A percentile compares a stretch with the other conserved stretches of the same genome.
Conservation (phyloP, 257 asterid species). For the Penstemon davidsonii region DNA sequence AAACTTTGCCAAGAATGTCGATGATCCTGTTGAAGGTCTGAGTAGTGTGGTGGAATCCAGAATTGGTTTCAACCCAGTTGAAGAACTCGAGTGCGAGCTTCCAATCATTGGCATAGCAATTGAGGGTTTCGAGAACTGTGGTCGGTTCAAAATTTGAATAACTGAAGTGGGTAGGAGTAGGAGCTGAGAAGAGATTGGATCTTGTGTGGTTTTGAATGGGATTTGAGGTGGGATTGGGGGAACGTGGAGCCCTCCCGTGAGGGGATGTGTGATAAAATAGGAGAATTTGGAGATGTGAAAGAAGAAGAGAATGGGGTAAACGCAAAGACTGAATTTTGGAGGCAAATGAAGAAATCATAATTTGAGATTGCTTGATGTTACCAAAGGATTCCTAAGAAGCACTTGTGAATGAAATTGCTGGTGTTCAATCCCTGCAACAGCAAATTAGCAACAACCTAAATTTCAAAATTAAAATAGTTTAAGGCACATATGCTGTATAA, state of each 20-base stretch:
- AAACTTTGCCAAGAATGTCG: constrained; percentile 81
- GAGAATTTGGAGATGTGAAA: constrained; percentile 27
- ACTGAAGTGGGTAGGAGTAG: constrained; percentile 31
- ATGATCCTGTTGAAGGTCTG: constrained; percentile 64
- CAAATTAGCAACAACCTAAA: neutral
- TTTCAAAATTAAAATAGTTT: too few relatives aligned
- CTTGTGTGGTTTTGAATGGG: constrained; percentile 24
- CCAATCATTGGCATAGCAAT: constrained; percentile 81
- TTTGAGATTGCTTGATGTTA: constrained; percentile 13
- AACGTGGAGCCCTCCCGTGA: constrained; percentile 21
- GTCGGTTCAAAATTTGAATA: constrained; percentile 36
- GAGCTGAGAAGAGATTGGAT: constrained; percentile 23
- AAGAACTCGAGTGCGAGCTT: constrained; percentile 80
- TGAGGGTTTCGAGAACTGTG: constrained; percentile 60
- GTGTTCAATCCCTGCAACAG: neutral
- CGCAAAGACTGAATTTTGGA: constrained; percentile 35
- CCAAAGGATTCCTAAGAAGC: neutral
- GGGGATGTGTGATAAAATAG: constrained; percentile 24
- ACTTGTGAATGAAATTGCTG: constrained; percentile 1
- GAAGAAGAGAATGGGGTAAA: constrained; percentile 33
- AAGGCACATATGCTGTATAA: neutral
- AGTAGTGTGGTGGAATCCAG: constrained; percentile 64
- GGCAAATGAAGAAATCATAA: constrained; percentile 45
- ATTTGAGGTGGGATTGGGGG: constrained; percentile 28
- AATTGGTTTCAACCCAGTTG: constrained; percentile 66